Evolutionary conservation across 345 rosid genomes (phyloP).

Genomic region (Rhodamnia argentea): DNA sequence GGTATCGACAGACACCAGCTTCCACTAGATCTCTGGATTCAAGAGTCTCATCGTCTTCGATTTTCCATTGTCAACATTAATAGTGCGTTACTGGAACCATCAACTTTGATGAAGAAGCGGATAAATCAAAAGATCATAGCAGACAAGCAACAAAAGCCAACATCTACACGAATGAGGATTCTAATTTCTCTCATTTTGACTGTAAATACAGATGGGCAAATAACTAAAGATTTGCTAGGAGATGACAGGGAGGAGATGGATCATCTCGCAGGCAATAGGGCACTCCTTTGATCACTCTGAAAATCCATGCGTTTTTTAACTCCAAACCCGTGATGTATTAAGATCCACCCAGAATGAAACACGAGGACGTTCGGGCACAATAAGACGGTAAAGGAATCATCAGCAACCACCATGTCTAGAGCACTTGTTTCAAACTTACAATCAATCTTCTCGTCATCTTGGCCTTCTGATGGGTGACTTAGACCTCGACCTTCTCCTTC

Average conservation of each 20-base stretch:
- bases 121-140: neutral
- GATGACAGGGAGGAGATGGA: neutral
- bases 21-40: neutral
- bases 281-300: neutral
- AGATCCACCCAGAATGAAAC: neutral
- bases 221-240: neutral
- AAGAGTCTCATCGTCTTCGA: neutral
- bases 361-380: neutral
- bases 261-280: neutral
- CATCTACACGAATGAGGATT: neutral
- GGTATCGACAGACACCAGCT: neutral
- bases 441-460: slow-evolving; percentile 13
- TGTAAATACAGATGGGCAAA: neutral
- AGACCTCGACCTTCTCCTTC: slow-evolving; percentile 66
- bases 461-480: slow-evolving; percentile 61
- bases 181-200: neutral
- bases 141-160: neutral
- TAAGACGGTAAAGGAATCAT: neutral
- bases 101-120: neutral
- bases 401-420: neutral
- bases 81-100: neutral
- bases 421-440: neutral
- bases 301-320: neutral
- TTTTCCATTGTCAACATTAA: neutral
- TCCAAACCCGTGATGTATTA: neutral